Percentiles rank a stretch among this genome's conserved stretches.
phyloP scores from a whole-genome alignment of 345 rosid species.

The Eucalyptus marginata region DNA sequence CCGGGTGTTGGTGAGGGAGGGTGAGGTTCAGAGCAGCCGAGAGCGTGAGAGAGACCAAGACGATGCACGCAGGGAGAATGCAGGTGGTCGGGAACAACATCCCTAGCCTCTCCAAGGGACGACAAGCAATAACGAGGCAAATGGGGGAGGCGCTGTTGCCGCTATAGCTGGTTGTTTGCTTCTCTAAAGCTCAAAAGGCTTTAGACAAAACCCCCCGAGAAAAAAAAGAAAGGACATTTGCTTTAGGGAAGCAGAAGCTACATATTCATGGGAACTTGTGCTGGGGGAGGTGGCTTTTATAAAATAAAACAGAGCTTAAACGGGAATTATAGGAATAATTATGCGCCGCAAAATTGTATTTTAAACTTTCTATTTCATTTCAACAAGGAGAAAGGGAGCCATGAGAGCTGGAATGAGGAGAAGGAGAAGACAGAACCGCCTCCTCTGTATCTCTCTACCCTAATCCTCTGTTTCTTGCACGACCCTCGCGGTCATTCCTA shows the following conservation, averaged over 20 bases:
- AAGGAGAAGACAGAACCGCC: background rate
- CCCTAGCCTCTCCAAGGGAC: background rate
- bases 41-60: background rate
- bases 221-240: background rate
- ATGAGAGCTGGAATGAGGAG: background rate
- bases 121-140: background rate
- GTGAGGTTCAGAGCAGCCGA: conserved; percentile 1
- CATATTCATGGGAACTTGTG: no score
- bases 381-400: background rate
- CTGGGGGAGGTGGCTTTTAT: no score
- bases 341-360: background rate
- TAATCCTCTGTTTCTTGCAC: background rate
- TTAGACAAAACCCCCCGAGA: background rate
- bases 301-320: background rate
- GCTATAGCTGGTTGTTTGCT: background rate
- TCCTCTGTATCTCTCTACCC: background rate
- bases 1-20: conserved; percentile 9
- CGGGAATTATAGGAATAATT: background rate
- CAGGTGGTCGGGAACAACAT: background rate
- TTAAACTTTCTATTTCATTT: background rate
- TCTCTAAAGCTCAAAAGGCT: background rate
- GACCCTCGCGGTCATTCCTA: background rate
- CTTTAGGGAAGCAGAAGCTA: background rate
- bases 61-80: background rate
- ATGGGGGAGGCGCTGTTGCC: background rate